Evolutionary conservation across 202 grass and related monocot genomes (phyloP), one percentile per base, ranked within the genome.

Genomic region (Thinopyrum obtusiflorum): DNA sequence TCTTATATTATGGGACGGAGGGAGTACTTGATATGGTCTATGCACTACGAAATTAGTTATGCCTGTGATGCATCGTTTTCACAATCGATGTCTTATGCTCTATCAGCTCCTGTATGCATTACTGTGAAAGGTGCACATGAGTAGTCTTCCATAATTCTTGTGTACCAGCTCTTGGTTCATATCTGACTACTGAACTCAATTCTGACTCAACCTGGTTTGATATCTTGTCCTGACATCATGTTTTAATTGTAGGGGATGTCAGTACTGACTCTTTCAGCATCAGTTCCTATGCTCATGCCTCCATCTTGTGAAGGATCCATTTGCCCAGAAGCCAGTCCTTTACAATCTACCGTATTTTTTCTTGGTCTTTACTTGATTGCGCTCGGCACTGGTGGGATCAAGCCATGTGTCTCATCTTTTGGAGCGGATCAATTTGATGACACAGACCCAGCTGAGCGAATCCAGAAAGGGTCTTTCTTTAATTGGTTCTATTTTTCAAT

Each of bases 361-460:
- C 84, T 94, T 53, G 94, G 94, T 64, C 92, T 97, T 21, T 97
- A 97, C 85, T 84, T 97, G 23, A 97, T 97, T 79, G 92, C 92
- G 12, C 78, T 97, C 23, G 94, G 94, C 55, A 97, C 94, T 69
- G 94, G 94, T 86, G 94, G 94, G 53, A 97, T 97, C 36, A 97
- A 97, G 85, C 94, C 92, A 0, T 97, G 94, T 70, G 94, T 94
- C 37, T 94, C 92, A 67, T 92, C 94, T 44, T 97, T 97, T 75
- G 94, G 94, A 80, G 94, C 94, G 0, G 94, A 97, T 86, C 94
- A 97, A 83, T 97, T 97, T 86, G 94, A 97, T 87, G 94, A 97
- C 59, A 97, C 94, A 39, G 94, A 97, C 80, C 78, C 90, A 83
- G 77, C 78, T 26, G 94, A 97, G 61, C 68, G 92, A 67, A 81